phyloP scores from a whole-genome alignment of 1,139 yeast species.

The Debaryomyces sp. region DNA sequence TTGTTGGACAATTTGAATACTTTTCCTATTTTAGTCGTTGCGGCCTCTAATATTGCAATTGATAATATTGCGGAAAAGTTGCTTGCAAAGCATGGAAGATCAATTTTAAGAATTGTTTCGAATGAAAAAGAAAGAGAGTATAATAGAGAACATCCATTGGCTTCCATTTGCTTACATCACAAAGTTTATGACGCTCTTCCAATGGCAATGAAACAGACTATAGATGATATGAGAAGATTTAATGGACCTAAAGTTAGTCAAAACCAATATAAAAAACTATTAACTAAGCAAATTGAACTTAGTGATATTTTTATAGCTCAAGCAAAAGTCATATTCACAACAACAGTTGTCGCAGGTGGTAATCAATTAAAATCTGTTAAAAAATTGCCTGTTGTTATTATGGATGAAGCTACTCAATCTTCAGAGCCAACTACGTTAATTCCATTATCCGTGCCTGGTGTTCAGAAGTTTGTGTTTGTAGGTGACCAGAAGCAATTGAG shows the following conservation, averaged over 20 bases:
- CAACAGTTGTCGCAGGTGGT: slow-evolving; percentile 74
- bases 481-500: slow-evolving; percentile 72
- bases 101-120: slow-evolving; percentile 62
- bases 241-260: slow-evolving; percentile 39
- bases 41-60: slow-evolving; percentile 76
- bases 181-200: slow-evolving; percentile 57
- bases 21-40: slow-evolving; percentile 70
- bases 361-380: slow-evolving; percentile 57
- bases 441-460: slow-evolving; percentile 69
- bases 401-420: slow-evolving; percentile 67
- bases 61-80: slow-evolving; percentile 77
- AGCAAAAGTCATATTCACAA: slow-evolving; percentile 70
- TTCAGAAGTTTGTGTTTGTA: slow-evolving; percentile 67
- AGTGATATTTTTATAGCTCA: slow-evolving; percentile 57
- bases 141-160: slow-evolving; percentile 54
- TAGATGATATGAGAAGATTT: slow-evolving; percentile 44
- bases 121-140: slow-evolving; percentile 65
- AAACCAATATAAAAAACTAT: slow-evolving; percentile 51
- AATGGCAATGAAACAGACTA: slow-evolving; percentile 40
- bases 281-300: slow-evolving; percentile 45
- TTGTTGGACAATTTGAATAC: slow-evolving; percentile 56
- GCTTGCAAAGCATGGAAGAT: slow-evolving; percentile 49
- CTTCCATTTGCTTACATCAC: slow-evolving; percentile 64
- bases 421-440: slow-evolving; percentile 71
- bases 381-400: slow-evolving; percentile 65